Conservation (phyloP, 202 grass and related monocot genomes). For the Saccharum hybrid region DNA sequence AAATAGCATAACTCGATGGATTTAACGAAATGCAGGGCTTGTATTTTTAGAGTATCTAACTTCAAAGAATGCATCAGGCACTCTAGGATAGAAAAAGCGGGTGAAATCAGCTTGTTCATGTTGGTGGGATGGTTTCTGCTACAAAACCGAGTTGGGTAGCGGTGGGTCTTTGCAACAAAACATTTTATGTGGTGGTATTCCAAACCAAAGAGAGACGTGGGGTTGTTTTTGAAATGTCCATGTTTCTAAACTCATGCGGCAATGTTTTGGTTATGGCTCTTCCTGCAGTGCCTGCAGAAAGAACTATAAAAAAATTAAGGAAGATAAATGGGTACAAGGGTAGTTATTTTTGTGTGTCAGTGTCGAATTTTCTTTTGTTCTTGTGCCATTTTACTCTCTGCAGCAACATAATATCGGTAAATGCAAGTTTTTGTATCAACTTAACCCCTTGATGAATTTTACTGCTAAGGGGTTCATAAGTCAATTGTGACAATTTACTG, state of each 20-base stretch:
- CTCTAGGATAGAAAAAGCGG: background rate
- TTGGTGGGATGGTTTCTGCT: background rate
- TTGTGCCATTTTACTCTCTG: slow-evolving; percentile 19
- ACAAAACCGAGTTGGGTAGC: background rate
- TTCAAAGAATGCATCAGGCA: background rate
- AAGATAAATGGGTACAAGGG: background rate
- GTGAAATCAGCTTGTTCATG: background rate
- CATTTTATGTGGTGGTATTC: background rate
- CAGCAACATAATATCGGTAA: background rate
- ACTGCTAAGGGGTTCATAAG: background rate
- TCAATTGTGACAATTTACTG: slow-evolving; percentile 15
- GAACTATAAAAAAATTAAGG: background rate
- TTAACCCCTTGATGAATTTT: background rate
- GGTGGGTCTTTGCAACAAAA: background rate
- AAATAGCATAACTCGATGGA: background rate
- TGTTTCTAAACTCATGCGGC: slow-evolving; percentile 3
- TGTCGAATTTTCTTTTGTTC: background rate
- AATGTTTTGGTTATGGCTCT: background rate
- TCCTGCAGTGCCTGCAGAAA: background rate
- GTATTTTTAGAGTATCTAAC: background rate
- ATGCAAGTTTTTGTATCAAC: slow-evolving; percentile 10
- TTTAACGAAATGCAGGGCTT: background rate
- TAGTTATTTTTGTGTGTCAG: background rate
- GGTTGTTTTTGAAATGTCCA: background rate
- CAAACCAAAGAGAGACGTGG: background rate